A percentile compares a stretch with the other conserved stretches of the same genome.
phyloP scores from a whole-genome alignment of 805 yeast species.

The Candida coquimbonensis region DNA sequence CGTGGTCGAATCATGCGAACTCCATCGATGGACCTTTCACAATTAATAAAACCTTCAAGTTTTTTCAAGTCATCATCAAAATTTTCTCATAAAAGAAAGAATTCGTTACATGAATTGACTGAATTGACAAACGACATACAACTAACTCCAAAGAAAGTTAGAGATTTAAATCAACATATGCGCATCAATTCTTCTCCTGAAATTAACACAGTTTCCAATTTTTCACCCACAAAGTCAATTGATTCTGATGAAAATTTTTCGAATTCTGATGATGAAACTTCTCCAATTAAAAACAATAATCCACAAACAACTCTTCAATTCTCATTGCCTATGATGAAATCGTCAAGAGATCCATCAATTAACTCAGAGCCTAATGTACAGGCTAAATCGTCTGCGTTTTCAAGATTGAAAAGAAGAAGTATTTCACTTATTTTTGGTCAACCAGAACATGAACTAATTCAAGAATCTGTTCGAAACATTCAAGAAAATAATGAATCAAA shows the following conservation, averaged over 20 bases:
- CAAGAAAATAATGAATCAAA: neutral
- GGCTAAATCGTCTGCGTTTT: constrained; percentile 6
- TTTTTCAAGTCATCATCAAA: constrained; percentile 3
- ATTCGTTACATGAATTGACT: constrained; percentile 4
- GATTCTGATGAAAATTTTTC: constrained; percentile 3
- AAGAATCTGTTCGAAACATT: neutral
- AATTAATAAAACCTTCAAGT: constrained; percentile 4
- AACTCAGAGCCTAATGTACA: neutral
- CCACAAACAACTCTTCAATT: constrained; percentile 2
- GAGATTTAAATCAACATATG: neutral
- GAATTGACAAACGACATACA: neutral
- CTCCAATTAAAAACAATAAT: neutral
- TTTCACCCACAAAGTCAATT: constrained; percentile 18
- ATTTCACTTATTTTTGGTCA: constrained; percentile 15
- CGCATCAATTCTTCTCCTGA: constrained; percentile 8
- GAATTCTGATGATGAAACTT: neutral
- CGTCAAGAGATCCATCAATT: neutral
- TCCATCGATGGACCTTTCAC: constrained; percentile 4
- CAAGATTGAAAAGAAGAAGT: constrained; percentile 12
- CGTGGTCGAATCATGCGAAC: constrained; percentile 3
- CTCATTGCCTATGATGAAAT: constrained; percentile 6
- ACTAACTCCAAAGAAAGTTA: neutral
- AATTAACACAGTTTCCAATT: constrained; percentile 13
- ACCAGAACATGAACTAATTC: neutral
- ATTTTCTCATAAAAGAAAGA: constrained; percentile 3